Evolutionary conservation across 306 rosid species (phyloP), one percentile per base, ranked within the genome.

Genomic region (Rubus parviflorus): DNA sequence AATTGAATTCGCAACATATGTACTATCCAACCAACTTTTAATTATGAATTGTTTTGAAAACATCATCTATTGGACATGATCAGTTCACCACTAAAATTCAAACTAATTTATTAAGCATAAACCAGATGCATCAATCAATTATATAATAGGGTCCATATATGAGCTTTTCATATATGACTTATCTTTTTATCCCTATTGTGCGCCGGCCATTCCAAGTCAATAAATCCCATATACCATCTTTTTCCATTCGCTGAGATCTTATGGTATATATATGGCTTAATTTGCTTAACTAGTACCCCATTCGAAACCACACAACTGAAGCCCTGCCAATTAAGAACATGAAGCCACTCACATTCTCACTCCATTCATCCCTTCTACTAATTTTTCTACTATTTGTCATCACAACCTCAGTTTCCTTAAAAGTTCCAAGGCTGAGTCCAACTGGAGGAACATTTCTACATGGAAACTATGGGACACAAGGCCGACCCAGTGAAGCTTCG

Each of bases 381-480:
- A 61, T 84, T 12, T 58, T 68, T 73, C 51, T 86, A 12, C 42
- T 86, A 12, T 23, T 75, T 63, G 57, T 43, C 35, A 30, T 71
- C 68, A 73, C 81, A 60, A 46, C 73, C 80, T 65, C 81, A 61
- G 76, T 70, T 58, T 68, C 77, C 49, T 69, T 75, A 19, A 63
- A 15, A 49, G 74, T 83, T 68, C 97, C 96, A 60, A 82, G 88
- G 83, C 74, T 91, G 73, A 86, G 88, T 35, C 89, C 88, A 4
- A 60, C 75, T 41, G 82, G 86, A 73, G 74, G 77, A 48, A 68
- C 63, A 47, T 73, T 79, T 71, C 57, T 70, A 43, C 75, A 60
- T 11, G 68, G 15, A 22, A 15, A 58, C 37, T 42, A 42, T 42
- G 56, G 61, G 63, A 7, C 42, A 2, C n/a, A 69, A 11, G 19